Conservation (phyloP, 495 filamentous ascomycete species). For the Saxophila tyrrhenica region DNA sequence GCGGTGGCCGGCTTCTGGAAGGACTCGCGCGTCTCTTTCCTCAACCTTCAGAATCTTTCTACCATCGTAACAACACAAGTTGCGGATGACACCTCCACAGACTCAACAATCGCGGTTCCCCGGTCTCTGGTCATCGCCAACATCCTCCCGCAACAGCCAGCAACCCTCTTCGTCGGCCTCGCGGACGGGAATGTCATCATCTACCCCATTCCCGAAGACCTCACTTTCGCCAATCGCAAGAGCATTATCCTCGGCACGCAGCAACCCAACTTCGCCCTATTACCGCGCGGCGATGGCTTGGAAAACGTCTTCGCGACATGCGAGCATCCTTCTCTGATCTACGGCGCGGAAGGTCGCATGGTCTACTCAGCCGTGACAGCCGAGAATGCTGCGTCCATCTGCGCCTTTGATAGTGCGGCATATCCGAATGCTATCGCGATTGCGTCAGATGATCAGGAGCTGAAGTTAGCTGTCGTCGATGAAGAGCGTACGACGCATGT, state of each 20-base stretch:
- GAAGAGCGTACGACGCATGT: conserved; percentile 78
- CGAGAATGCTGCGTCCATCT: conserved; percentile 68
- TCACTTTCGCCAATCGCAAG: conserved; percentile 55
- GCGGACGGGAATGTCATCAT: conserved; percentile 87
- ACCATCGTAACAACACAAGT: conserved; percentile 49
- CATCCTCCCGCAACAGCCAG: conserved; percentile 48
- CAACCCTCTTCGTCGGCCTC: conserved; percentile 85
- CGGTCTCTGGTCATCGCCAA: conserved; percentile 69
- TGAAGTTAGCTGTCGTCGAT: conserved; percentile 77
- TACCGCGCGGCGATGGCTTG: conserved; percentile 52
- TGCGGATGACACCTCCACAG: conserved; percentile 24
- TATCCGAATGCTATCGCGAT: conserved; percentile 74
- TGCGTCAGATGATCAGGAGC: conserved; percentile 49
- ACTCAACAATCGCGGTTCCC: conserved; percentile 54
- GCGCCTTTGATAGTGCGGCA: conserved; percentile 66
- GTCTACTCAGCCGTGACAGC: conserved; percentile 95
- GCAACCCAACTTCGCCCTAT: conserved; percentile 63
- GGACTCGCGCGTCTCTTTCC: conserved; percentile 57
- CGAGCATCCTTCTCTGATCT: conserved; percentile 87
- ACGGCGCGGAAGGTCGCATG: conserved; percentile 73
- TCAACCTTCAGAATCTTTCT: conserved; percentile 52
- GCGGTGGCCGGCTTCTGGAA: conserved; percentile 82
- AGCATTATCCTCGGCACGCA: conserved; percentile 78
- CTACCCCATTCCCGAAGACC: conserved; percentile 42
- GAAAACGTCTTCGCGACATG: conserved; percentile 84